Percentiles rank a stretch among this genome's conserved stretches.
These are phyloP conservation scores for Medicago truncatula DNA, from an alignment of 306 rosid genomes.

Conservation along the genomic window MtrunA17r5.0-ANR NC_053044.1:41549001-41549500, in stretches of 20 bases:
- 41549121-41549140: constrained; percentile 54
- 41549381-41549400: constrained; percentile 46
- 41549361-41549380: constrained; percentile 35
- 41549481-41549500: constrained; percentile 72
- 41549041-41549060: constrained; percentile 35
- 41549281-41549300: constrained; percentile 68
- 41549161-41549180: constrained; percentile 34
- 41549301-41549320: constrained; percentile 73
- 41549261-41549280: constrained; percentile 56
- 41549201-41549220: constrained; percentile 52
- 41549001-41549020: not conserved
- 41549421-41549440: constrained; percentile 82
- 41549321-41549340: constrained; percentile 71
- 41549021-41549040: constrained; percentile 9
- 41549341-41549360: constrained; percentile 69
- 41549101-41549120: constrained; percentile 50
- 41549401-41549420: constrained; percentile 82
- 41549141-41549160: constrained; percentile 38
- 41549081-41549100: constrained; percentile 53
- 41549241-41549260: constrained; percentile 70
- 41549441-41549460: constrained; percentile 70
- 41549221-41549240: constrained; percentile 63
- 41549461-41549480: constrained; percentile 70
- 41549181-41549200: constrained; percentile 5
- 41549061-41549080: constrained; percentile 50